These are phyloP conservation scores for Cryptococcus sp. DNA, from an alignment of 1,284 basidiomycete genomes.

Conservation along the genomic window DNA sequence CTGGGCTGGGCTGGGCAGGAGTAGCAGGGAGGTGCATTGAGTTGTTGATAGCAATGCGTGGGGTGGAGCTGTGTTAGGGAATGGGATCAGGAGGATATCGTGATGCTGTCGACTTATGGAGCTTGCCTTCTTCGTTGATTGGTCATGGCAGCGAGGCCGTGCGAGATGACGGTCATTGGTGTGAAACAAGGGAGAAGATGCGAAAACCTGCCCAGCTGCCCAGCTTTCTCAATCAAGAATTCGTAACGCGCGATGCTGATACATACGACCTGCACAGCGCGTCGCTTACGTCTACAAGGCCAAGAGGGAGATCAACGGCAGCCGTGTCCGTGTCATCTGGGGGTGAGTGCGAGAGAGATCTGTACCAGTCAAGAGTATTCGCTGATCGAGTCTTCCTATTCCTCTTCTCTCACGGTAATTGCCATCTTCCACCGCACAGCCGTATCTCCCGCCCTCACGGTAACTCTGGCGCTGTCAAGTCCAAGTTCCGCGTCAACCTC, in stretches of 20 bases:
- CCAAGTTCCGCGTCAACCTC: conserved; percentile 96
- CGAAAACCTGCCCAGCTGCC: background rate
- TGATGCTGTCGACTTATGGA: too few relatives aligned
- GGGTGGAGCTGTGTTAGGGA: background rate
- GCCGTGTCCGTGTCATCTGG: conserved; percentile 95
- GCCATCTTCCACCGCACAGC: conserved; percentile 52
- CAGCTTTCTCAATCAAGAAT: background rate
- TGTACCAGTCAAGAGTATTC: too few relatives aligned
- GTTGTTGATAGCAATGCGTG: background rate
- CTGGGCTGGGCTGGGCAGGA: background rate
- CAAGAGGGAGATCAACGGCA: conserved; percentile 86
- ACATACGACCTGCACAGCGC: conserved; percentile 60
- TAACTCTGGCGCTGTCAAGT: conserved; percentile 93
- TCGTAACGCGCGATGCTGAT: background rate
- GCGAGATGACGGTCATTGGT: background rate
- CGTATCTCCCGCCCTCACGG: conserved; percentile 92
- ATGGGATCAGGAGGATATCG: background rate
- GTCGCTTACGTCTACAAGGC: conserved; percentile 98
- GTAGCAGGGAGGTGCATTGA: background rate
- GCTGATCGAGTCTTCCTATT: too few relatives aligned
- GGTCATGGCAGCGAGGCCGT: background rate
- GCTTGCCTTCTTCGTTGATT: background rate
- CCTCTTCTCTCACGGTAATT: background rate
- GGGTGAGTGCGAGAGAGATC: conserved; percentile 60
- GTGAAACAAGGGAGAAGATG: background rate